Percentiles rank a stretch among this genome's conserved stretches.
Evolutionary conservation across 2,329 filamentous ascomycete species (phyloP).

Genomic region (Pyricularia sp.): DNA sequence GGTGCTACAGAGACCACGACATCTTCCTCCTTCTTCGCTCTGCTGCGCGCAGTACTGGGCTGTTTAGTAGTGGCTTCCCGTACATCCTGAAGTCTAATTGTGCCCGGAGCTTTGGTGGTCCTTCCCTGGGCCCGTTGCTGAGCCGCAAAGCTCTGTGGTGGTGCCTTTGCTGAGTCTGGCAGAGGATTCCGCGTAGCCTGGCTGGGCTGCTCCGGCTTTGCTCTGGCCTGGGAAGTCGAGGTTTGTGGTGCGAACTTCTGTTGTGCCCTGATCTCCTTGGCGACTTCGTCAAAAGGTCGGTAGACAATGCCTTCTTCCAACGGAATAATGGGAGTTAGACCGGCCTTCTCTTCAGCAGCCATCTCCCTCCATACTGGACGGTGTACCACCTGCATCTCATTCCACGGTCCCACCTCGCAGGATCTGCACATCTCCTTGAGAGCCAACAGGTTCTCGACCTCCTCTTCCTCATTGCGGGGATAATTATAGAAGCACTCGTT

Average conservation of each 20-base stretch:
- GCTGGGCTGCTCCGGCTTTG: constrained; percentile 19
- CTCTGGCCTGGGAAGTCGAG: background rate
- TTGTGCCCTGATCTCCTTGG: constrained; percentile 35
- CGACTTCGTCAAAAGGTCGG: constrained; percentile 48
- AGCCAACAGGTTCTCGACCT: constrained; percentile 34
- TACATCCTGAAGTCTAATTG: background rate
- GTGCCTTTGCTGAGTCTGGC: constrained; percentile 22
- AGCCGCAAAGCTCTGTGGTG: constrained; percentile 52
- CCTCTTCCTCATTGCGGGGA: constrained; percentile 29
- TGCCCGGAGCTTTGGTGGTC: constrained; percentile 14
- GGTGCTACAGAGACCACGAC: background rate
- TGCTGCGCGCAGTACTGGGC: constrained; percentile 1
- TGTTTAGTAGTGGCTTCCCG: background rate
- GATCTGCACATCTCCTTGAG: constrained; percentile 43
- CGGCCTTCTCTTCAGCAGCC: constrained; percentile 53
- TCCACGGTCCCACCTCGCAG: constrained; percentile 47
- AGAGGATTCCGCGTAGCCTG: constrained; percentile 20
- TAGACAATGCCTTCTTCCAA: constrained; percentile 50
- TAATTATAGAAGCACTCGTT: constrained; percentile 43
- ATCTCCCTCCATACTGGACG: constrained; percentile 53
- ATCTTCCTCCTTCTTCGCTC: background rate
- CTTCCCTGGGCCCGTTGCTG: constrained; percentile 48
- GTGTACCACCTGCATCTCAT: constrained; percentile 29
- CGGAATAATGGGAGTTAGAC: constrained; percentile 49
- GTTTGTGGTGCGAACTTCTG: constrained; percentile 11